phyloP scores from a whole-genome alignment of 306 rosid genomes.

The Dryas octopetala region DNA sequence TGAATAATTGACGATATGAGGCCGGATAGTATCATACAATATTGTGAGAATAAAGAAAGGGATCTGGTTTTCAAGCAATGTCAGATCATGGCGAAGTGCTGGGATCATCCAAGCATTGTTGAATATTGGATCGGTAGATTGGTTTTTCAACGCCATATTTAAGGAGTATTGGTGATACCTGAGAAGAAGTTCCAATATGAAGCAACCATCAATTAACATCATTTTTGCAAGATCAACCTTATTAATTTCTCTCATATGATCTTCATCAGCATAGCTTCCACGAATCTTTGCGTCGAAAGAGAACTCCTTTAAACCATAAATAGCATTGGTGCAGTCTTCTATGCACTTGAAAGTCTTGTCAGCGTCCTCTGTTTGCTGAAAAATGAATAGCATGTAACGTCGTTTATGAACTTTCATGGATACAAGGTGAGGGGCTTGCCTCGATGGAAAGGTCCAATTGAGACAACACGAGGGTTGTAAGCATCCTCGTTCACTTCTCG shows the following conservation, averaged over 20 bases:
- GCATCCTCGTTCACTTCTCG: neutral
- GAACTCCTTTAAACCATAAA: neutral
- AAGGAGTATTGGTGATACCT: neutral
- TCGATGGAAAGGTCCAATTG: neutral
- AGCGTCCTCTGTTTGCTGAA: neutral
- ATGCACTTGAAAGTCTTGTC: rapidly evolving
- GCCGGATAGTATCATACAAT: neutral
- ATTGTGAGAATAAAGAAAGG: neutral
- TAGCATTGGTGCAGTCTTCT: neutral
- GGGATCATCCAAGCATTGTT: neutral
- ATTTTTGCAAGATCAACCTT: neutral
- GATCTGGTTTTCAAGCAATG: neutral
- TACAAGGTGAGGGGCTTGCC: neutral
- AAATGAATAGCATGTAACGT: neutral
- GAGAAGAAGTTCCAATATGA: neutral
- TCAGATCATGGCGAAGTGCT: neutral
- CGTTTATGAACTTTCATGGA: neutral
- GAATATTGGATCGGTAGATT: neutral
- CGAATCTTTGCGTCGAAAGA: neutral
- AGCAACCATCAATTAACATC: neutral
- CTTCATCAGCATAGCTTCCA: neutral
- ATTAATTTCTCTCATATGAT: neutral
- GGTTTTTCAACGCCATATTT: neutral
- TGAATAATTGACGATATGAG: neutral
- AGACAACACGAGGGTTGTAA: neutral